Evolutionary conservation across 768 basidiomycete genomes (phyloP), one percentile per base, ranked within the genome.

Genomic region (Suillus decipiens): DNA sequence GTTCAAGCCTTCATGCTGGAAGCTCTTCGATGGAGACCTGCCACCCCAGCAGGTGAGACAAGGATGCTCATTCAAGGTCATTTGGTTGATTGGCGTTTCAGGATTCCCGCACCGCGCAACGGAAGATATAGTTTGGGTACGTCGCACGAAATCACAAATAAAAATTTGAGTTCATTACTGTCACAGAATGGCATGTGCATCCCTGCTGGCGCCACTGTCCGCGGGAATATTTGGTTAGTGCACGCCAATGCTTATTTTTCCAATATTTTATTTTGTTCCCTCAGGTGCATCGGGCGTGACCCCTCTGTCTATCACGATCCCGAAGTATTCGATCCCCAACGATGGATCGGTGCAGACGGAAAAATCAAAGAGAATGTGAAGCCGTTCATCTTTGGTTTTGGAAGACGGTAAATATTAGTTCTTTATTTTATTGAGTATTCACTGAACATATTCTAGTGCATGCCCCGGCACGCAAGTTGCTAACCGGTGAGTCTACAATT

Each of bases 401-500:
- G 83, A 17, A 70, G 82, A 64, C 64, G 94, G 74, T 70, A 61
- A 10, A 57, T 33, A 1, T 37, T 24, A 19, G 43, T 24, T 34
- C 37, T 60, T 62, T 57, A 3, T 41, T 2, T 15, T 1, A 31
- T 24, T 17, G 55, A 14, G 28, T 17, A 11, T 5, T 33, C 6
- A n/a, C 37, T 62, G 61, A 61, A 24, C 24, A 31, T 15, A 12
- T 22, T 15, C 3, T 19, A 42, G 42, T 8, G 42, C 42, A 42
- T 88, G 86, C 62, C 85, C 85, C 0, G 86, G 86, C 0, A 81
- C 83, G 64, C 80, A 86, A 69, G 81, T 88, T 43, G 61, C 63
- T 15, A 55, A 76, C 36, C 66, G 70, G 70, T 75, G 24, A 37
- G 61, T 59, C 15, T 5, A 19, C 5, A 56, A 12, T n/a, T n/a